Base-by-base conservation (phyloP, 2,329 filamentous ascomycete genomes). In the Neonectria coccinea region DNA sequence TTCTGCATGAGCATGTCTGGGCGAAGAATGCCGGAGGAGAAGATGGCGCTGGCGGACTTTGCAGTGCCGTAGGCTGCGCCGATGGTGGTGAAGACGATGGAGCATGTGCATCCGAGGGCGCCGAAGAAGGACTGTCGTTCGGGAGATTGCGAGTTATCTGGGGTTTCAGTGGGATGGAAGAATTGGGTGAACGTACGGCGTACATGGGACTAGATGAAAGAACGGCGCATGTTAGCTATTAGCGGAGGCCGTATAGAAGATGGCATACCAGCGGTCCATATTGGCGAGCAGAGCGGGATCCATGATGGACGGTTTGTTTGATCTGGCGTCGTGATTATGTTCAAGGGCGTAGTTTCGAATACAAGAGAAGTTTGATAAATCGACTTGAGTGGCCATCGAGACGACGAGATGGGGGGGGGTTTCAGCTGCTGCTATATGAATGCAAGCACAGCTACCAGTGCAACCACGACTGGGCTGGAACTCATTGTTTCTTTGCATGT, bases 51-150 rank as follows among this genome's bases (percentile, higher is more conserved):
- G 51, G 78, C 70, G 51, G 80, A 81, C 67, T 81, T 81, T 59
- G 80, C 80, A 39, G 80, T 82, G 55, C 81, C 81, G 68, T 83
- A 83, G 54, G 80, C 76, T 56, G 81, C 81, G 55, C 81, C 84
- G 52, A 86, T 75, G 73, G 83, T 85, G 70, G 83, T 83, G 78
- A 86, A 83, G 74, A 85, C 79, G 64, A 86, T 85, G 74, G 84
- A 79, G 44, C 77, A 76, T 31, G 76, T 71, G 69, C 79, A 81
- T 56, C 80, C 80, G 65, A 82, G 74, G 48, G 79, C 79, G 41
- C 80, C 79, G 67, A 82, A 81, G 71, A 81, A 80, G 72, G 79
- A 78, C 79, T 81, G 27, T 7, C 2, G 11, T 42, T 31, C 3
- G 12, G 12, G 22, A 4, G 27, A 20, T 56, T 39, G 20, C n/a